phyloP scores from a whole-genome alignment of 345 rosid species.

The Clarkia xantiana region DNA sequence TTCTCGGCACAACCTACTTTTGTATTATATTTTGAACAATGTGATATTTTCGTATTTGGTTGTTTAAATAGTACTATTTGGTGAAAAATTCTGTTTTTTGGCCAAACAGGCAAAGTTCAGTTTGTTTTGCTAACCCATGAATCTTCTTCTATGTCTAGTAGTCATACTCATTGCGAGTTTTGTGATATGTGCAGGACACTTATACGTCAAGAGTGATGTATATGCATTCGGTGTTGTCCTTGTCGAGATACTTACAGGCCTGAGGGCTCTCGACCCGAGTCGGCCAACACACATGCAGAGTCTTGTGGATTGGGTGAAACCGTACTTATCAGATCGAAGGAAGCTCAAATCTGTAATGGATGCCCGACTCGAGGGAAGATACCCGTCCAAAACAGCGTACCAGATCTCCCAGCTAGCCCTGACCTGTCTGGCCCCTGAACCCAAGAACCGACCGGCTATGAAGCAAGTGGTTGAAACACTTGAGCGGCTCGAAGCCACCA shows the following conservation, averaged over 20 bases:
- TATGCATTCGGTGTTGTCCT: conserved; percentile 88
- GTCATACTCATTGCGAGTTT: background rate
- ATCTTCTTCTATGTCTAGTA: too few species aligned
- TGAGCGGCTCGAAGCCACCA: conserved; percentile 37
- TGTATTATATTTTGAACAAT: too few species aligned
- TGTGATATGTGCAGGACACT: conserved; percentile 49
- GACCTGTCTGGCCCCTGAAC: conserved; percentile 56
- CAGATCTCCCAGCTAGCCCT: conserved; percentile 60
- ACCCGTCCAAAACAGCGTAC: conserved; percentile 55
- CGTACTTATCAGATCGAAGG: conserved; percentile 49
- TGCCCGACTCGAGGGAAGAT: conserved; percentile 57
- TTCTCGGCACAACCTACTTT: too few species aligned
- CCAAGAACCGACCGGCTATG: conserved; percentile 72
- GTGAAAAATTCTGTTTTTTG: too few species aligned
- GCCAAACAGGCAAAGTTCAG: too few species aligned
- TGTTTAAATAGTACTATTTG: too few species aligned
- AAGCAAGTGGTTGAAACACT: conserved; percentile 61
- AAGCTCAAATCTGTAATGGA: conserved; percentile 64
- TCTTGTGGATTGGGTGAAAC: conserved; percentile 79
- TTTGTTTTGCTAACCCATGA: too few species aligned
- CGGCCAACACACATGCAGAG: conserved; percentile 65
- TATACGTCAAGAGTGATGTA: conserved; percentile 91
- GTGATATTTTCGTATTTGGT: too few species aligned
- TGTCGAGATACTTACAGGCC: conserved; percentile 70
- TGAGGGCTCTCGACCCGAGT: conserved; percentile 62